These are phyloP conservation scores for Paraphaeosphaeria sporulosa DNA, from an alignment of 2,329 filamentous ascomycete genomes.

Conservation along the genomic window DNA sequence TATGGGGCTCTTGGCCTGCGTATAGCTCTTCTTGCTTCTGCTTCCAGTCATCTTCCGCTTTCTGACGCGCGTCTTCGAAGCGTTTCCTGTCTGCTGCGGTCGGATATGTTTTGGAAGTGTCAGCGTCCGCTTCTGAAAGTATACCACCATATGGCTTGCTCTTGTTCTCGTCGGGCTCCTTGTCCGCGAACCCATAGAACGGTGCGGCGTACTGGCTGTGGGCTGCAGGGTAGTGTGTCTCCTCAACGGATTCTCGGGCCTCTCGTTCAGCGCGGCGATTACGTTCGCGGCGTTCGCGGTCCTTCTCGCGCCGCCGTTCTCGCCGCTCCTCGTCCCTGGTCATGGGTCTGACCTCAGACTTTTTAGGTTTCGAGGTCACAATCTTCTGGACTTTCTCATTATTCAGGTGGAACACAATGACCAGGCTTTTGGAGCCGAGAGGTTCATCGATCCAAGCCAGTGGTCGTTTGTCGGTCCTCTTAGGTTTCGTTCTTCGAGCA, in stretches of 20 bases:
- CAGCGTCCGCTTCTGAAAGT: constrained; percentile 84
- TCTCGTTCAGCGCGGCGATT: constrained; percentile 57
- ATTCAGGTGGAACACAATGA: constrained; percentile 51
- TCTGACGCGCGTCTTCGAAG: constrained; percentile 89
- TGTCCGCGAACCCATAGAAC: constrained; percentile 88
- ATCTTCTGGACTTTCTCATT: constrained; percentile 68
- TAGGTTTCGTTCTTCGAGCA: constrained; percentile 42
- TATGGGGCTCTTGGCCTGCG: constrained; percentile 67
- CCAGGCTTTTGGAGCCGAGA: constrained; percentile 35
- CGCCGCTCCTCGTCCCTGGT: constrained; percentile 42
- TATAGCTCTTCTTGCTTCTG: constrained; percentile 70
- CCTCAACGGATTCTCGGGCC: constrained; percentile 49
- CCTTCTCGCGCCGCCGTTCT: constrained; percentile 43
- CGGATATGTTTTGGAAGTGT: constrained; percentile 88
- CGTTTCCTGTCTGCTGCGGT: constrained; percentile 79
- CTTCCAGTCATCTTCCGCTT: constrained; percentile 92
- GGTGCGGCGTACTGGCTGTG: constrained; percentile 75
- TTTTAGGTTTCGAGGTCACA: constrained; percentile 65
- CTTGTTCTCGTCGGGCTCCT: constrained; percentile 86
- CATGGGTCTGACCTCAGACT: constrained; percentile 36
- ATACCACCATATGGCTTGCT: constrained; percentile 97
- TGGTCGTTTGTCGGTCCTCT: constrained; percentile 45
- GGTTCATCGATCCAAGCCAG: constrained; percentile 47
- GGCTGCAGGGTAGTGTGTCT: constrained; percentile 65
- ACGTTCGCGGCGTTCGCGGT: constrained; percentile 52